Evolutionary conservation across 2,329 filamentous ascomycete species (phyloP).

Genomic region (Penicillium sp.): DNA sequence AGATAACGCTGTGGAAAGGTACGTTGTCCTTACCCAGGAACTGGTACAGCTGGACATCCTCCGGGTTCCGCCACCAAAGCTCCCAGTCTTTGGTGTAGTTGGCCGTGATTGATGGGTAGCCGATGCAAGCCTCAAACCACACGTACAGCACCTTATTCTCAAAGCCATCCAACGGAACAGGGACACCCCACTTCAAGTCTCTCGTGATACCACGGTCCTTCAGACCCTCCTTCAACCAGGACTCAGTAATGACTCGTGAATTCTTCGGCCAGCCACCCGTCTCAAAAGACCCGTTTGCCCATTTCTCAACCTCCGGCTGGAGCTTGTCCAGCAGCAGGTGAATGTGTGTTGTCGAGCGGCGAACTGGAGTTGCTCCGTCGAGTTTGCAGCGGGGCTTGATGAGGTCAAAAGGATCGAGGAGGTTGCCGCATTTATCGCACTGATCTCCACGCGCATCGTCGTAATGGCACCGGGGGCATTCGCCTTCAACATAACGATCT

Average conservation of each 20-base stretch:
- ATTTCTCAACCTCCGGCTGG: conserved; percentile 71
- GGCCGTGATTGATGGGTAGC: conserved; percentile 91
- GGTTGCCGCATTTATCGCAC: conserved; percentile 70
- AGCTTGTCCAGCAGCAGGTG: conserved; percentile 84
- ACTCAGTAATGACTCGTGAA: conserved; percentile 45
- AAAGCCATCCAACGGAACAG: conserved; percentile 59
- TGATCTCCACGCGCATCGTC: conserved; percentile 70
- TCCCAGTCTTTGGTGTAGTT: conserved; percentile 87
- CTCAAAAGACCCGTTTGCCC: conserved; percentile 69
- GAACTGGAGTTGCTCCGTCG: conserved; percentile 75
- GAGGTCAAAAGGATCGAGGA: conserved; percentile 70
- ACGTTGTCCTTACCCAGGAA: conserved; percentile 95
- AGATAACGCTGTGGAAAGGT: conserved; percentile 85
- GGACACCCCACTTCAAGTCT: conserved; percentile 85
- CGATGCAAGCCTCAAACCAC: conserved; percentile 89
- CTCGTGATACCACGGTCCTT: conserved; percentile 85
- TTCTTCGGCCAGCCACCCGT: conserved; percentile 58
- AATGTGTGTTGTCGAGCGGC: conserved; percentile 81
- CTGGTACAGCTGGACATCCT: conserved; percentile 85
- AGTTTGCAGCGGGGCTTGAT: conserved; percentile 90
- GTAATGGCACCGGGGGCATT: conserved; percentile 55
- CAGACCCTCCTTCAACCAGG: conserved; percentile 67
- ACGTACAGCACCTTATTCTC: conserved; percentile 85
- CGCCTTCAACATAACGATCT: conserved; percentile 64
- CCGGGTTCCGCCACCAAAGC: conserved; percentile 89